These are phyloP conservation scores for Scolecobasidium constrictum DNA, from an alignment of 2,329 filamentous ascomycete species.

Conservation along the genomic window DNA sequence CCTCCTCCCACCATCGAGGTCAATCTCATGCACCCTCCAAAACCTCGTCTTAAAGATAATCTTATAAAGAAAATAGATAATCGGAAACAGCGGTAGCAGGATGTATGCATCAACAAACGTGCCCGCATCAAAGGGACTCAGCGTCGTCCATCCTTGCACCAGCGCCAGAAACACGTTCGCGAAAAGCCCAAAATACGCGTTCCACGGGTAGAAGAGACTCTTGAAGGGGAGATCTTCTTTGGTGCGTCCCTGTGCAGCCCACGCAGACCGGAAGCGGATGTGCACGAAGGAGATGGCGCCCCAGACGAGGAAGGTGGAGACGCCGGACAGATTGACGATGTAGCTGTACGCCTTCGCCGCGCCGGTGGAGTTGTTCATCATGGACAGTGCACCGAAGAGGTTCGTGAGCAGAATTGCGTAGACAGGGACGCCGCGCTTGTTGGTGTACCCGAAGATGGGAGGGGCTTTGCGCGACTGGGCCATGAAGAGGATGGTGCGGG, in stretches of 20 bases:
- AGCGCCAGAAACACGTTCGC: conserved; percentile 40
- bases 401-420: conserved; percentile 57
- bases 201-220: conserved; percentile 40
- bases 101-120: conserved; percentile 46
- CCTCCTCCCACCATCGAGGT: conserved; percentile 31
- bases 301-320: conserved; percentile 65
- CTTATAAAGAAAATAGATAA: conserved; percentile 38
- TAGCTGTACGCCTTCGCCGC: conserved; percentile 55
- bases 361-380: conserved; percentile 63
- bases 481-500: conserved; percentile 65
- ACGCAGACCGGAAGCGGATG: conserved; percentile 58
- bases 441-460: conserved; percentile 55
- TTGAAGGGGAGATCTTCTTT: conserved; percentile 38
- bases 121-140: conserved; percentile 38
- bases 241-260: conserved; percentile 46
- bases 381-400: conserved; percentile 57
- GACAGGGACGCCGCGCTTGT: conserved; percentile 50
- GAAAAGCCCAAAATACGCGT: conserved; percentile 37
- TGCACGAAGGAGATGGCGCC: conserved; percentile 59
- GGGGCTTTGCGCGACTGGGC: conserved; percentile 64
- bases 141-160: conserved; percentile 43
- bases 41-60: conserved; percentile 28
- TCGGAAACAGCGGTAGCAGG: conserved; percentile 38
- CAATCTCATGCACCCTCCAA: conserved; percentile 25
- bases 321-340: conserved; percentile 59